Evolutionary conservation across 2,329 filamentous ascomycete species (phyloP).

Genomic region (Samsoniella hepiali): DNA sequence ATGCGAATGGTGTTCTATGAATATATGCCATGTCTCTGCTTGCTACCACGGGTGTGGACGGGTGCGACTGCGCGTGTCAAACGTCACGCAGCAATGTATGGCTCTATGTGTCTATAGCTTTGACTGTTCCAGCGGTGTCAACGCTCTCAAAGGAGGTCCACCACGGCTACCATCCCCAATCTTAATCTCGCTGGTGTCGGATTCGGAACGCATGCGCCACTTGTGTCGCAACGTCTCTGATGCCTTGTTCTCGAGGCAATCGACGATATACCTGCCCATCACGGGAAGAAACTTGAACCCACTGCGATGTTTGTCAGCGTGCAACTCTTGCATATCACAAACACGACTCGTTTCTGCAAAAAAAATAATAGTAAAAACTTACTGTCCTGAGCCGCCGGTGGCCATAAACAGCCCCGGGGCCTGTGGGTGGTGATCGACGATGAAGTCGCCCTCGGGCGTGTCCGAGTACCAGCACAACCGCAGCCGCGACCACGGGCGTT

Average conservation of each 20-base stretch:
- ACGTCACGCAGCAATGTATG: not conserved
- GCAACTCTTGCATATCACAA: not conserved
- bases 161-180: slow-evolving; percentile 30
- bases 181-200: slow-evolving; percentile 19
- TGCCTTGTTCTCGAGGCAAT: slow-evolving; percentile 34
- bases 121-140: slow-evolving; percentile 28
- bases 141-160: slow-evolving; percentile 27
- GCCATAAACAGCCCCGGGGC: slow-evolving; percentile 46
- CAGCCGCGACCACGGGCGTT: slow-evolving; percentile 48
- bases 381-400: slow-evolving; percentile 46
- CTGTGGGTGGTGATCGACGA: slow-evolving; percentile 54
- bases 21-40: not conserved
- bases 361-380: slow-evolving; percentile 13
- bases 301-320: slow-evolving; percentile 16
- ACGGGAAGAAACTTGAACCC: slow-evolving; percentile 29
- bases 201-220: slow-evolving; percentile 28
- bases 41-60: not conserved
- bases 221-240: slow-evolving; percentile 27
- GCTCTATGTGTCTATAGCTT: slow-evolving; percentile 24
- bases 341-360: no score
- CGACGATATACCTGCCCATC: slow-evolving; percentile 28
- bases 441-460: slow-evolving; percentile 61
- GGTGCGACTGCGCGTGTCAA: not conserved
- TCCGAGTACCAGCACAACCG: slow-evolving; percentile 65
- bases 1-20: not conserved